phyloP scores from a whole-genome alignment of 176 grass and related monocot genomes.

The Oryza meyeriana region DNA sequence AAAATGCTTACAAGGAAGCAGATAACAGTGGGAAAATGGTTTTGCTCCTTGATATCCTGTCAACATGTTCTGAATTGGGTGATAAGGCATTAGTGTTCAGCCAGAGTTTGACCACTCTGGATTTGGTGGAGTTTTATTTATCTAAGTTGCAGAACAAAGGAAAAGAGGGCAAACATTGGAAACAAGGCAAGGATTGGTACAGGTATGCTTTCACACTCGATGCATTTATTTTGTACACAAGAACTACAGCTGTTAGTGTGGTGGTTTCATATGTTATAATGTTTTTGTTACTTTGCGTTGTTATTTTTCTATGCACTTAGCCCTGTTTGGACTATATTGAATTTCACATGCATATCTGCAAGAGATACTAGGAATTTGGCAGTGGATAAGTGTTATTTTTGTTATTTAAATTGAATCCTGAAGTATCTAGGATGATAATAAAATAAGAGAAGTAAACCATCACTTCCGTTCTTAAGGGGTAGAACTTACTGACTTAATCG shows the following conservation, averaged over 20 bases:
- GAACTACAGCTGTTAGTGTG: conserved; percentile 4
- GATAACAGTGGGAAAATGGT: conserved; percentile 98
- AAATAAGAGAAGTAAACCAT: background rate
- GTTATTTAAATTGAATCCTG: background rate
- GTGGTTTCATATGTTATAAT: background rate
- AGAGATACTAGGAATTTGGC: background rate
- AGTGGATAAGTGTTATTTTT: background rate
- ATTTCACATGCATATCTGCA: too few relatives aligned
- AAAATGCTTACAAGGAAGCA: conserved; percentile 63
- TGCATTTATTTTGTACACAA: conserved; percentile 10
- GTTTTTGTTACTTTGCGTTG: background rate
- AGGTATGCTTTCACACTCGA: conserved; percentile 56
- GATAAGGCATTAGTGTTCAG: conserved; percentile 96
- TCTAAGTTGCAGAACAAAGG: conserved; percentile 73
- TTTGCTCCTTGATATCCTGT: conserved; percentile 86
- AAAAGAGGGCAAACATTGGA: conserved; percentile 81
- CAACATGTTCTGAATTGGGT: conserved; percentile 66
- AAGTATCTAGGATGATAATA: background rate
- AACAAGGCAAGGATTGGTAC: conserved; percentile 97
- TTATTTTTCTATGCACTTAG: background rate
- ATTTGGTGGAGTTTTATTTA: conserved; percentile 86
- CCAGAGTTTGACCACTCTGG: conserved; percentile 88
- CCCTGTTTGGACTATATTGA: too few relatives aligned
- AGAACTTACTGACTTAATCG: too few relatives aligned
- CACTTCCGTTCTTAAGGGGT: too few relatives aligned